Base-by-base conservation (phyloP, 1,284 basidiomycete species). In the Agroathelia rolfsii region DNA sequence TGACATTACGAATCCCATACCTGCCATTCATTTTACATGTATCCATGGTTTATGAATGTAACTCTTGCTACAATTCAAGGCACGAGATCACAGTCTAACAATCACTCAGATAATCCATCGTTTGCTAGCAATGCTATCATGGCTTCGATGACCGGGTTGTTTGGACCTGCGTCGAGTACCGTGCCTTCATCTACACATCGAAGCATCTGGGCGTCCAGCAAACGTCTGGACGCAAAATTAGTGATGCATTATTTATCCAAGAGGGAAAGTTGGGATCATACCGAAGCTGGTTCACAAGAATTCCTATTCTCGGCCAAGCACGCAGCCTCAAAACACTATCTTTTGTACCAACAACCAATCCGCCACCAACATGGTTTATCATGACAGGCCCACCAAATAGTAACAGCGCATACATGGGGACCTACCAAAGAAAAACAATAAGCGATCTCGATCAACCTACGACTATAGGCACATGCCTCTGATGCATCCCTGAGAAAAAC, bases 201-300 rank as follows among this genome's bases (percentile, higher is more conserved):
- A 35, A 71, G 61, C 18, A 92, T 59, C 50, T 86, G 76, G 1
- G 66, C 69, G 47, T 89, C 81, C 16, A 90, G 55, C 16, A 89
- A 57, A 16, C 75, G 71, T 28, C 76, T 78, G 42, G 12, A 12
- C 15, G 13, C 7, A 33, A 24, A 35, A 15, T 19, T 9, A 35
- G 24, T 46, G 12, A 14, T 14, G 30, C 6, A 33, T 26, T 39
- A 16, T 32, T n/a, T 5, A 33, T 8, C 13, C 9, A 13, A 16
- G 28, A 14, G 14, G 11, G 25, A 19, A 24, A 28, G 43, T 36
- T 34, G 34, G 34, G 10, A 18, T 47, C 62, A 21, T 45, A 80
- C 78, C 90, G 66, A n/a, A 95, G 59, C 47, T 92, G 88, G 43
- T 92, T 92, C 24, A 88, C 85, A 17, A 95, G 65, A 6, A 92